These are phyloP conservation scores for Boletus eberwhitei DNA, from an alignment of 768 basidiomycete genomes.

Conservation along the genomic window DNA sequence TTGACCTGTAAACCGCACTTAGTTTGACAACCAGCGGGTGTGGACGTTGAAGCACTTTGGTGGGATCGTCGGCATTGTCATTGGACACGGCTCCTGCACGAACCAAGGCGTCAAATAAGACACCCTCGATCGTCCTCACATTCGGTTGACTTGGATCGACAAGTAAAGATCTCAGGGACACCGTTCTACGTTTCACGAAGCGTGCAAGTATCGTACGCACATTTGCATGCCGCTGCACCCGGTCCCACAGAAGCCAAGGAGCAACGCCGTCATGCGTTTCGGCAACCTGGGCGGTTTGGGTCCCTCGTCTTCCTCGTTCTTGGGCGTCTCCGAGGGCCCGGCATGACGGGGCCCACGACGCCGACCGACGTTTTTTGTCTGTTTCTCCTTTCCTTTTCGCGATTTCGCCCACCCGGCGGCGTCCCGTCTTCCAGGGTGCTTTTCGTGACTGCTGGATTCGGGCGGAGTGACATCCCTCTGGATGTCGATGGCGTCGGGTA, in stretches of 20 bases:
- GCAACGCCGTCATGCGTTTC: slow-evolving; percentile 79
- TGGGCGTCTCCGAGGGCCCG: slow-evolving; percentile 27
- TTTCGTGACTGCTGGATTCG: not conserved
- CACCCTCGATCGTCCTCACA: slow-evolving; percentile 83
- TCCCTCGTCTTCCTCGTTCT: slow-evolving; percentile 11
- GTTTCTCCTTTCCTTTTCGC: slow-evolving; percentile 36
- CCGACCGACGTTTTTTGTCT: slow-evolving; percentile 35
- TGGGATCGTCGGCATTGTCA: slow-evolving; percentile 89
- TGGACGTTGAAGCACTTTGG: slow-evolving; percentile 55
- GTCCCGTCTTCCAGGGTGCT: slow-evolving; percentile 17
- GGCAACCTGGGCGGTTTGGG: slow-evolving; percentile 60
- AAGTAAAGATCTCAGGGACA: not conserved
- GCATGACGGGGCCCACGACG: slow-evolving; percentile 43
- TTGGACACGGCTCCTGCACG: slow-evolving; percentile 90
- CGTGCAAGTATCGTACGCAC: slow-evolving; percentile 45
- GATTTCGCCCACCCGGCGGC: slow-evolving; percentile 34
- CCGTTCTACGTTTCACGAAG: too few relatives aligned
- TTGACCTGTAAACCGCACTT: slow-evolving; percentile 52
- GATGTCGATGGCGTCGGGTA: not conserved
- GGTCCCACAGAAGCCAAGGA: slow-evolving; percentile 90
- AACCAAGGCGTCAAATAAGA: slow-evolving; percentile 83
- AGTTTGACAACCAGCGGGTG: not conserved
- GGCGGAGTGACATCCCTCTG: not conserved
- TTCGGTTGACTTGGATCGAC: slow-evolving; percentile 53
- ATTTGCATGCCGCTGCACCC: slow-evolving; percentile 96